Conservation (phyloP, 2,329 filamentous ascomycete genomes). For the Trichoderma sp. region DNA sequence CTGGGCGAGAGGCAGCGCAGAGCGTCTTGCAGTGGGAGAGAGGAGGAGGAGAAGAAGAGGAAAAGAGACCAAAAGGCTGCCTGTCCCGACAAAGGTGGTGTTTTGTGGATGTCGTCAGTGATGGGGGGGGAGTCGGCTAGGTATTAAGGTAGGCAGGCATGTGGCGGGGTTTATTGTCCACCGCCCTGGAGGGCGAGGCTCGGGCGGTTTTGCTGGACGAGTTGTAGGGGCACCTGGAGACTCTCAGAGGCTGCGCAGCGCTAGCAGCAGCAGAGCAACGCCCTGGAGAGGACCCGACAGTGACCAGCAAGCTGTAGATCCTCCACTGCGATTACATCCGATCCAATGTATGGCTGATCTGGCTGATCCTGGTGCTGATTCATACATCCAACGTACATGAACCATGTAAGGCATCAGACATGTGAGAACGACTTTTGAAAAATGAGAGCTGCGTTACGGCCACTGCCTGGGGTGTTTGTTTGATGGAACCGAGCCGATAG, state of each 20-base stretch:
- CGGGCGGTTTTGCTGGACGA: constrained; percentile 9
- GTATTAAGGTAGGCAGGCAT: constrained; percentile 28
- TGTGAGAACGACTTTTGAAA: too few species aligned
- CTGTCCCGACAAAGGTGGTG: constrained; percentile 30
- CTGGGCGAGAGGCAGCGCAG: not conserved
- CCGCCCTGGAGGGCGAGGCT: not conserved
- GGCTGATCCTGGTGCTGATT: not conserved
- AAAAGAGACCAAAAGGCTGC: constrained; percentile 13
- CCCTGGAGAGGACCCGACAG: too few species aligned
- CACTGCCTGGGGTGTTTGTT: constrained; percentile 11
- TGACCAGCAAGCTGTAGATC: too few species aligned
- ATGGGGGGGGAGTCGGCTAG: constrained; percentile 32
- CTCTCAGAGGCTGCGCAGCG: not conserved
- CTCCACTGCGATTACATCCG: too few species aligned
- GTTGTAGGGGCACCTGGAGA: not conserved
- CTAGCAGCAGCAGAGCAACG: too few species aligned
- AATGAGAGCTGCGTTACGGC: not conserved
- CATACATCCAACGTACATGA: not conserved
- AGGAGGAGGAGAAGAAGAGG: constrained; percentile 23
- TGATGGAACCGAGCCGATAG: not conserved
- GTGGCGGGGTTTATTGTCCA: constrained; percentile 37
- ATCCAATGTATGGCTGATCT: too few species aligned
- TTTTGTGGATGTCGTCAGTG: constrained; percentile 44
- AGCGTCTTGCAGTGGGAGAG: constrained; percentile 20
- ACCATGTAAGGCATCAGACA: too few species aligned